These are phyloP conservation scores for Pseudogymnoascus sp. DNA, from an alignment of 2,329 filamentous ascomycete species.

Conservation along the genomic window DNA sequence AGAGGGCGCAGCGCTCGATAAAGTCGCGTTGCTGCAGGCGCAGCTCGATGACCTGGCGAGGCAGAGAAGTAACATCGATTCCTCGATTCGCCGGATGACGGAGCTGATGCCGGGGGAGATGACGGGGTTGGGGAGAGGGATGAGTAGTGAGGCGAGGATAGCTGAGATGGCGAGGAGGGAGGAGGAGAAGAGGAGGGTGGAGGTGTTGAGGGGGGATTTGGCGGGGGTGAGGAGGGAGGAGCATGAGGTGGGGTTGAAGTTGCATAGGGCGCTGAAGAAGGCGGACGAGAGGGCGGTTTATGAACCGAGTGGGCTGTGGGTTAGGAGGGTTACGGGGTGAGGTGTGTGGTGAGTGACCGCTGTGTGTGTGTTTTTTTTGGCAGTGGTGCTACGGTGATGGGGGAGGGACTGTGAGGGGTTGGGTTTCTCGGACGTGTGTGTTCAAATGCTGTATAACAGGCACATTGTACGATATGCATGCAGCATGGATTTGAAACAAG, in stretches of 20 bases:
- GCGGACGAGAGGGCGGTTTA: slow-evolving; percentile 59
- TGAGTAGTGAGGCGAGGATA: slow-evolving; percentile 57
- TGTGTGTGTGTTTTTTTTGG: background rate
- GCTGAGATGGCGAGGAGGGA: slow-evolving; percentile 46
- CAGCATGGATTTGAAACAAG: slow-evolving; percentile 7
- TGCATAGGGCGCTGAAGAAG: slow-evolving; percentile 57
- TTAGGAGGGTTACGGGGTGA: slow-evolving; percentile 65
- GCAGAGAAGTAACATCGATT: slow-evolving; percentile 63
- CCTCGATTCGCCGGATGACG: slow-evolving; percentile 68
- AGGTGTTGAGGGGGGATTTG: slow-evolving; percentile 57
- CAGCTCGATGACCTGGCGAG: slow-evolving; percentile 58
- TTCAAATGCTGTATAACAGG: slow-evolving; percentile 6
- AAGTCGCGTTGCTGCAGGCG: slow-evolving; percentile 59
- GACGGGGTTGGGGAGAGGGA: slow-evolving; percentile 57
- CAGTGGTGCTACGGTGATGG: background rate
- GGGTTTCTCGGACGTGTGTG: background rate
- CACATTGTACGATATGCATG: slow-evolving; percentile 1
- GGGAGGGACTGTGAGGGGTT: background rate
- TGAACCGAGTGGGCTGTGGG: slow-evolving; percentile 67
- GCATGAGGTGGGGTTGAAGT: slow-evolving; percentile 68
- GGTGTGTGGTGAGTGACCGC: background rate
- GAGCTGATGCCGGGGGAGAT: slow-evolving; percentile 69
- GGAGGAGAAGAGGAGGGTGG: slow-evolving; percentile 56
- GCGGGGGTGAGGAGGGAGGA: slow-evolving; percentile 68
- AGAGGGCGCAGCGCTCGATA: slow-evolving; percentile 53